A percentile compares a stretch with the other conserved stretches of the same genome.
phyloP scores from a whole-genome alignment of 176 grass and related monocot genomes.

The Rhynchospora breviuscula region DNA sequence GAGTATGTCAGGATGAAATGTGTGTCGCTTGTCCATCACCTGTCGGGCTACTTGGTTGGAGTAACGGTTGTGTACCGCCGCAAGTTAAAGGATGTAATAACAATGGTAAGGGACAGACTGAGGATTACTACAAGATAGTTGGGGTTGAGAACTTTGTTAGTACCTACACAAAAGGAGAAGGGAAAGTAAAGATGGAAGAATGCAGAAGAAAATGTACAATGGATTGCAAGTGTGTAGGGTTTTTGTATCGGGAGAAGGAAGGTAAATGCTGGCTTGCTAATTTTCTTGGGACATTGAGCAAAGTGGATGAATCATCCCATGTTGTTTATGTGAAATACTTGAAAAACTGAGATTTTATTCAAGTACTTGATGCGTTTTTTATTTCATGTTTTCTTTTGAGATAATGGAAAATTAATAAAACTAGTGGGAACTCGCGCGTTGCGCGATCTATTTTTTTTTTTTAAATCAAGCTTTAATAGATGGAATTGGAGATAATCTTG shows the following conservation, averaged over 20 bases:
- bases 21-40: constrained; percentile 33
- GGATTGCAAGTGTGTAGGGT: constrained; percentile 25
- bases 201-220: constrained; percentile 20
- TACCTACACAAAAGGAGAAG: constrained; percentile 13
- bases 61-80: not conserved
- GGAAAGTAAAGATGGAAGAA: constrained; percentile 22
- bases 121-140: constrained; percentile 18
- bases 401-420: too few relatives aligned
- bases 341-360: not conserved
- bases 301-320: constrained; percentile 14
- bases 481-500: too few relatives aligned
- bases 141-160: constrained; percentile 29
- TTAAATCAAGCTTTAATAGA: too few relatives aligned
- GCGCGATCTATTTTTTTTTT: too few relatives aligned
- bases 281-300: constrained; percentile 11
- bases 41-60: constrained; percentile 25
- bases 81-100: not conserved
- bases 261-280: constrained; percentile 8
- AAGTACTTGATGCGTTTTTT: too few relatives aligned
- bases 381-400: too few relatives aligned
- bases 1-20: constrained; percentile 31
- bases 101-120: not conserved
- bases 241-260: constrained; percentile 23
- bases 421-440: too few relatives aligned
- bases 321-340: constrained; percentile 26